Conservation (phyloP, 139 green algal genomes). For the Chlorella sp. region DNA sequence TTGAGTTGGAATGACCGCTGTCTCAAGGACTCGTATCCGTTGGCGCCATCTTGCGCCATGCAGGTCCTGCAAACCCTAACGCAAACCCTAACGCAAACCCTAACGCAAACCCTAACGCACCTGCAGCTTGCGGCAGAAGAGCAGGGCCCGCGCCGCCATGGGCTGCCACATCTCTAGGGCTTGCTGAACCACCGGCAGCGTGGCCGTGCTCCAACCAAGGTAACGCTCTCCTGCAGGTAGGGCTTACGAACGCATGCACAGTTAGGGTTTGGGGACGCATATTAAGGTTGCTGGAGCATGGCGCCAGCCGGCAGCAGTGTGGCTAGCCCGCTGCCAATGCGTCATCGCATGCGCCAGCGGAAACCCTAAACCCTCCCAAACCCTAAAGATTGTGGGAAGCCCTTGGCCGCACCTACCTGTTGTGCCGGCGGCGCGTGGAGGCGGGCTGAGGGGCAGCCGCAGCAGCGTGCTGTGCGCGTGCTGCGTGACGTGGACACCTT, state of each 20-base stretch:
- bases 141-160: background rate
- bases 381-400: background rate
- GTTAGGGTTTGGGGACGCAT: background rate
- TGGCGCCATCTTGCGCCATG: background rate
- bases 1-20: background rate
- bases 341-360: background rate
- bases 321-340: background rate
- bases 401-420: slow-evolving; percentile 3
- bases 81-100: too few species aligned
- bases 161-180: background rate
- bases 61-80: too few species aligned
- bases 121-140: background rate
- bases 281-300: background rate
- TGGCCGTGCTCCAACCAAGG: background rate
- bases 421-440: too few species aligned
- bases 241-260: background rate
- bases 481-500: slow-evolving; percentile 5
- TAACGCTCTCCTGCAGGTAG: background rate
- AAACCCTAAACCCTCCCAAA: background rate
- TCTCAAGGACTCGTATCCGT: background rate
- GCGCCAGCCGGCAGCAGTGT: background rate
- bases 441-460: slow-evolving; percentile 62
- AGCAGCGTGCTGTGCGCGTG: slow-evolving; percentile 34
- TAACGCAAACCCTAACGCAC: background rate
- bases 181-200: background rate